Conservation (phyloP, 2,329 filamentous ascomycete genomes). For the Monilinia vaccinii-corymbosi region DNA sequence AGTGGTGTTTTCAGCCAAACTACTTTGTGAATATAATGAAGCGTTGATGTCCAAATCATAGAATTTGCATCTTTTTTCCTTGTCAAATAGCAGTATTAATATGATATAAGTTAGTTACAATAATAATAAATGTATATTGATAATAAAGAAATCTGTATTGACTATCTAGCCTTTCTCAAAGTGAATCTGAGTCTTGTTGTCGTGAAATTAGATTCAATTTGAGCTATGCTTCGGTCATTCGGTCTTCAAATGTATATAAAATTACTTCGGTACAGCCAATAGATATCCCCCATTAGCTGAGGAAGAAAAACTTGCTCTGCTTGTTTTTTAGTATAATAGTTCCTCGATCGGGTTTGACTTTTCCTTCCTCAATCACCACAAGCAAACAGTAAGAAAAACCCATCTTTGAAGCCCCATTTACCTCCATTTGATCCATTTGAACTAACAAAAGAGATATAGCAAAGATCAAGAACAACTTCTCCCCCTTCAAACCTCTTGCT, state of each 20-base stretch:
- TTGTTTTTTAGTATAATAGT: not conserved
- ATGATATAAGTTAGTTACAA: too few relatives aligned
- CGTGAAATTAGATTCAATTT: not conserved
- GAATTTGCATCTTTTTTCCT: too few relatives aligned
- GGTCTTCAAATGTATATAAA: not conserved
- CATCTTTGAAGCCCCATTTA: not conserved
- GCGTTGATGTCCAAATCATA: not conserved
- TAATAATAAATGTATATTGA: not conserved
- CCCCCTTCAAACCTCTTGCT: not conserved
- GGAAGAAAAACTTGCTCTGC: not conserved
- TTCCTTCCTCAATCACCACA: not conserved
- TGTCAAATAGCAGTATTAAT: accelerated
- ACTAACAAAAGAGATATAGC: not conserved
- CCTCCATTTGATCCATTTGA: not conserved
- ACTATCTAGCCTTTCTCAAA: not conserved
- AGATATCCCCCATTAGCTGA: not conserved
- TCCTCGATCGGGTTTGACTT: not conserved
- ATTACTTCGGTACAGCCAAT: not conserved
- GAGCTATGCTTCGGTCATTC: not conserved
- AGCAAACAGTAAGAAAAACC: not conserved
- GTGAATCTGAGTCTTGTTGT: not conserved
- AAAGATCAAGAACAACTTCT: not conserved
- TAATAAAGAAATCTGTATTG: not conserved
- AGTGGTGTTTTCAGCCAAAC: not conserved
- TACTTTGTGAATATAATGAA: not conserved